Base-by-base conservation (phyloP, 2,329 filamentous ascomycete species). In the Clarireedia homoeocarpa region DNA sequence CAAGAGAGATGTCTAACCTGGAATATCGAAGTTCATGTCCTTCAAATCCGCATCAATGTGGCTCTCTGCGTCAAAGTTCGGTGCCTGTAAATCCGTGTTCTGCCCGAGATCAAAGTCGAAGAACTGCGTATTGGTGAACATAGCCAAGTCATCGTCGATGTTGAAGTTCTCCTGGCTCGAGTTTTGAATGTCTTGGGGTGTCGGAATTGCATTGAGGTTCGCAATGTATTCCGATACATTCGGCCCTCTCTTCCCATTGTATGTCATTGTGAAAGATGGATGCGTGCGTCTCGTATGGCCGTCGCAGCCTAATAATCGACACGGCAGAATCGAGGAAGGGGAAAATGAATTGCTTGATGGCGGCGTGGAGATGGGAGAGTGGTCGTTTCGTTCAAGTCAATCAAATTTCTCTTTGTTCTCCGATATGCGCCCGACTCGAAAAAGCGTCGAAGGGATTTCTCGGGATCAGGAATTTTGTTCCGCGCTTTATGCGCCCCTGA, bases 211-310 rank as follows among this genome's bases (percentile, higher is more conserved):
- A 76, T 96, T 96, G 66, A 96, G 78, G 64, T 91, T 87, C 67
- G 89, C 86, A 63, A 96, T 80, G 75, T 94, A 95, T 69, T 91
- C 86, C 68, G 90, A 91, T 73, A 96, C 88, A 72, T 95, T 95
- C 68, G 89, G 86, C 65, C 82, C 88, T 69, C 87, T 84, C 60
- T 89, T 86, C 68, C 85, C 86, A 72, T 80, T 84, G 79, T 84
- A 91, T 70, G 77, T 80, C 71, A 88, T 83, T 87, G 91, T 91
- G 49, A 49, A 17, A 10, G 36, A 30, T n/a, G 7, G 14, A 15
- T 40, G 40, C n/a, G 30, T 26, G 4, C 6, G 15, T 46, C 1
- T 47, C 6, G 30, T 14, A 26, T 17, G n/a, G 20, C n/a, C 44
- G 24, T 40, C 27, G 49, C 30, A 42, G n/a, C 2, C 23, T 45